Evolutionary conservation across 805 yeast genomes (phyloP).

Genomic region (Pichia thaimueangensis): DNA sequence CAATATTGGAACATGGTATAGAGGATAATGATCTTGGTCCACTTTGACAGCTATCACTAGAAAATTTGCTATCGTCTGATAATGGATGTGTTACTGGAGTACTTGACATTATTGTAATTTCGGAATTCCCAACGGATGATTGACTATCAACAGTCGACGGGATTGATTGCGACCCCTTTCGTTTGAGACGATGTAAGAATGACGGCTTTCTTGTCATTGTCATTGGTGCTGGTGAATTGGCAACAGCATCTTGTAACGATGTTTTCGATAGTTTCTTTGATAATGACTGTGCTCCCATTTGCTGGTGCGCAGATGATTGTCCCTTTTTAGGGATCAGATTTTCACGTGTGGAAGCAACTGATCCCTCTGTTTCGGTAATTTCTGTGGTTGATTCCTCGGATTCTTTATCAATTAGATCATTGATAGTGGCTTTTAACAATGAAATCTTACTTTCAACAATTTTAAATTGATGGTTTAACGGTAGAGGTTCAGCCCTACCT

Average conservation of each 20-base stretch:
- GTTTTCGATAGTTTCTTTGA: not conserved
- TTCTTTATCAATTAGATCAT: not conserved
- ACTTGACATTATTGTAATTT: too few species aligned
- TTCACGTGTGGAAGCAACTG: not conserved
- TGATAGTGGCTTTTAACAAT: not conserved
- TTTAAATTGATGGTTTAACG: slow-evolving; percentile 5
- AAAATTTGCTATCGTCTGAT: not conserved
- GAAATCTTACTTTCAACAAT: slow-evolving; percentile 1
- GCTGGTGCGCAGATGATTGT: not conserved
- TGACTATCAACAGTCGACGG: slow-evolving; percentile 6
- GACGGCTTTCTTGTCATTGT: slow-evolving; percentile 4
- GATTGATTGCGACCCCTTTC: slow-evolving; percentile 3
- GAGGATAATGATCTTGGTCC: slow-evolving; percentile 1
- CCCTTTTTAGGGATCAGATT: not conserved
- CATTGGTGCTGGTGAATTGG: not conserved
- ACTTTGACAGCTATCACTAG: not conserved
- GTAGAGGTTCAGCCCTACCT: not conserved
- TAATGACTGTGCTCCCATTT: not conserved
- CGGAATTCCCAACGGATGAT: not conserved
- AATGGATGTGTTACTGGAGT: too few species aligned
- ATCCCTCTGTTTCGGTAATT: not conserved
- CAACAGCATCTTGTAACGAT: not conserved
- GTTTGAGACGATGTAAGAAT: not conserved
- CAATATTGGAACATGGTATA: not conserved
- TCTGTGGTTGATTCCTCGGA: not conserved